These are phyloP conservation scores for Sporobolomyces pararoseus DNA, from an alignment of 768 basidiomycete genomes.

Conservation along the genomic window DNA sequence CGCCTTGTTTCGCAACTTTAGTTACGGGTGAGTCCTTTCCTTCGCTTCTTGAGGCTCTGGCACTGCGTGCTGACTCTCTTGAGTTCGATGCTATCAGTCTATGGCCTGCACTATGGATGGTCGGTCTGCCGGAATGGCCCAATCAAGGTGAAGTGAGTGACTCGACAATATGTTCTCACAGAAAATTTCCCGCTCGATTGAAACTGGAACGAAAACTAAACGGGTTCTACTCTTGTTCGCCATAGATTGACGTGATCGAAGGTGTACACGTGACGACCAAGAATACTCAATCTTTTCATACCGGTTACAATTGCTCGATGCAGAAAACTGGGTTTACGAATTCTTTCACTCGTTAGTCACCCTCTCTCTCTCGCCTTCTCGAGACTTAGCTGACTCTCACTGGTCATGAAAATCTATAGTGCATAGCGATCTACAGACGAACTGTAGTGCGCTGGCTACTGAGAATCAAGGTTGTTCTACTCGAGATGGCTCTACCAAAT, in stretches of 20 bases:
- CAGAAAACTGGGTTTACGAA: neutral
- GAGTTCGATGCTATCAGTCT: too few relatives aligned
- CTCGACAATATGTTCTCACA: neutral
- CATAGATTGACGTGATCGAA: constrained; percentile 8
- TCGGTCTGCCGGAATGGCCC: constrained; percentile 2
- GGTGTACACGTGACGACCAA: constrained; percentile 6
- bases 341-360: neutral
- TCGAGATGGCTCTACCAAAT: neutral
- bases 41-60: too few relatives aligned
- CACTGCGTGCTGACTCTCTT: too few relatives aligned
- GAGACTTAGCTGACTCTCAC: neutral
- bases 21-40: constrained; percentile 1
- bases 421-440: neutral
- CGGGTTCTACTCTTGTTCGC: too few relatives aligned
- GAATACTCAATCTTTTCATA: constrained; percentile 7
- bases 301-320: neutral
- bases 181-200: too few relatives aligned
- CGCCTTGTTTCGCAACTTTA: too few relatives aligned
- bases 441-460: neutral
- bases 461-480: constrained; percentile 11
- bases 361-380: neutral
- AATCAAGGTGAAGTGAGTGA: neutral
- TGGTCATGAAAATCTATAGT: neutral
- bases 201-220: too few relatives aligned
- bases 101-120: constrained; percentile 12